phyloP scores from a whole-genome alignment of 345 rosid species.

The Raphanus raphanistrum region DNA sequence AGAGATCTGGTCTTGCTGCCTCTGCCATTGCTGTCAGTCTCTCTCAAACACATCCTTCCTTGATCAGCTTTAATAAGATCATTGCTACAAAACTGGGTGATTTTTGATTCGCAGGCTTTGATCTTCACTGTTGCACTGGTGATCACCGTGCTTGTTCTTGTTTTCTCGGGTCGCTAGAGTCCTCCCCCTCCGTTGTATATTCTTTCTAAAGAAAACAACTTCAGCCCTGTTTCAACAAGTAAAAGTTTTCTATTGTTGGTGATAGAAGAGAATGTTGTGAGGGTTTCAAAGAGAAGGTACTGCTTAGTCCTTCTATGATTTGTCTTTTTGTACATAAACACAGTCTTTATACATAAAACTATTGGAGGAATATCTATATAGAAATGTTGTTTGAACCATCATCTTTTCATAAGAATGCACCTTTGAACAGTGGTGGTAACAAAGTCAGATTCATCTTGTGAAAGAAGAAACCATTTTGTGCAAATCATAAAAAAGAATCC shows the following conservation, averaged over 20 bases:
- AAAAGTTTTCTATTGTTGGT: background rate
- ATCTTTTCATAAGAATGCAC: slow-evolving; percentile 4
- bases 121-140: slow-evolving; percentile 58
- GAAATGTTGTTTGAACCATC: background rate
- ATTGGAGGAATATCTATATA: background rate
- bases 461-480: slow-evolving; percentile 2
- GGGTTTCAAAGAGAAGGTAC: background rate
- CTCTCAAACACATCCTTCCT: background rate
- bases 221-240: background rate
- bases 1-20: slow-evolving; percentile 91
- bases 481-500: background rate
- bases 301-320: slow-evolving; percentile 11
- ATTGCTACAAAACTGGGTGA: background rate
- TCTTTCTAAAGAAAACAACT: background rate
- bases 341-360: background rate
- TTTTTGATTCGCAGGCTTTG: slow-evolving; percentile 63
- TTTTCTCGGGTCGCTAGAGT: slow-evolving; percentile 41
- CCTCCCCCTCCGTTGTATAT: background rate
- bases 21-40: slow-evolving; percentile 86
- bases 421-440: background rate
- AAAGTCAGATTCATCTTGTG: slow-evolving; percentile 14
- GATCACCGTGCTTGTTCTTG: slow-evolving; percentile 46
- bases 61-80: background rate
- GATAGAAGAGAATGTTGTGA: background rate
- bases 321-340: slow-evolving; percentile 14